These are phyloP conservation scores for Epithele typhae DNA, from an alignment of 768 basidiomycete species.

Conservation along the genomic window DNA sequence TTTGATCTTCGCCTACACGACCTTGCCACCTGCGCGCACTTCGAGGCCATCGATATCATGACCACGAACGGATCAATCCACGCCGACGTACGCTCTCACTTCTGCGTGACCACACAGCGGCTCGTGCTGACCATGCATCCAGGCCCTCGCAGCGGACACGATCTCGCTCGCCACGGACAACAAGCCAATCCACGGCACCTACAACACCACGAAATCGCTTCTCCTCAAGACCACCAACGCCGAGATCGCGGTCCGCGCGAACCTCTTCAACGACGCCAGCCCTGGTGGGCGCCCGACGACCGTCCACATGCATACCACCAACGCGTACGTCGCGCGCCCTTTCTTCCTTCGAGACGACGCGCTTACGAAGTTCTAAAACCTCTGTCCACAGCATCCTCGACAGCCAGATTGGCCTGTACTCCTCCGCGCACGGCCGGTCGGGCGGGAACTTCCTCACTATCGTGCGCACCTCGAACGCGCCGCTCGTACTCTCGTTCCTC, in stretches of 20 bases:
- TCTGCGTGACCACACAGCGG: not conserved
- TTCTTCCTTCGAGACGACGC: too few species aligned
- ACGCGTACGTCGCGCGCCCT: constrained; percentile 34
- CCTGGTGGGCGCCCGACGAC: constrained; percentile 20
- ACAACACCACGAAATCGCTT: constrained; percentile 27
- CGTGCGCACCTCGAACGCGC: constrained; percentile 28
- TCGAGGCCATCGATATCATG: constrained; percentile 26
- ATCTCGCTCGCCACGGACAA: constrained; percentile 29
- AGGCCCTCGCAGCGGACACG: constrained; percentile 29
- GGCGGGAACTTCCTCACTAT: constrained; percentile 28
- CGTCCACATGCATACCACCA: constrained; percentile 33
- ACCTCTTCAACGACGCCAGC: constrained; percentile 22
- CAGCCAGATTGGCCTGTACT: constrained; percentile 29
- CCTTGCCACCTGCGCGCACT: constrained; percentile 24
- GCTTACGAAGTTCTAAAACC: too few species aligned
- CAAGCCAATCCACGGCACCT: constrained; percentile 34
- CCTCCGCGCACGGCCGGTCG: constrained; percentile 23
- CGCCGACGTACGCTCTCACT: constrained; percentile 2
- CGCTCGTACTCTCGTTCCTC: constrained; percentile 25
- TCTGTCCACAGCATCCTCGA: constrained; percentile 28
- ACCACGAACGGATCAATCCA: constrained; percentile 28
- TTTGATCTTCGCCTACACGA: constrained; percentile 28
- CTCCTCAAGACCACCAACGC: constrained; percentile 32
- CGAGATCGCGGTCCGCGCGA: constrained; percentile 25
- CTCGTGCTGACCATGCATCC: not conserved